Percentiles rank a stretch among this genome's conserved stretches.
Evolutionary conservation across 139 green algal genomes (phyloP).

Genomic region (Picochlorum sp.): DNA sequence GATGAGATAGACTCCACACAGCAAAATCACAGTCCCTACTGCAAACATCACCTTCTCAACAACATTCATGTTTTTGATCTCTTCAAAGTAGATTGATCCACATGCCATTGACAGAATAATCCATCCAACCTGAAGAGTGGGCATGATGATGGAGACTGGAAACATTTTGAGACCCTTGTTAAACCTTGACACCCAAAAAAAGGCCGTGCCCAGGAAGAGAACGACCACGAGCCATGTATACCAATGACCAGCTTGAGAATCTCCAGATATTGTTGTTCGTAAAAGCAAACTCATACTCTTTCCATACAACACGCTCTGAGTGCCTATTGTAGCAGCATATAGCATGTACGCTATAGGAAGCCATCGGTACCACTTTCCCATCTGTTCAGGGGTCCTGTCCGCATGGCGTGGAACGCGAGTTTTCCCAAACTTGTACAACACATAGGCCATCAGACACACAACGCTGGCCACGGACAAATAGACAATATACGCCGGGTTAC

Average conservation of each 20-base stretch:
- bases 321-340: slow-evolving; percentile 70
- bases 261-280: slow-evolving; percentile 49
- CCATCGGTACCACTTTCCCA: slow-evolving; percentile 34
- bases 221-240: slow-evolving; percentile 68
- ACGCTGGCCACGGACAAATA: slow-evolving; percentile 37
- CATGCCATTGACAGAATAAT: slow-evolving; percentile 70
- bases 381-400: too few relatives aligned
- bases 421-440: slow-evolving; percentile 2
- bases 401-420: not conserved
- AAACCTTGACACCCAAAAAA: slow-evolving; percentile 71
- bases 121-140: slow-evolving; percentile 79
- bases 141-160: slow-evolving; percentile 76
- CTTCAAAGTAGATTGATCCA: slow-evolving; percentile 67
- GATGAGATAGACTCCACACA: slow-evolving; percentile 23
- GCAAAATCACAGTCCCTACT: slow-evolving; percentile 43
- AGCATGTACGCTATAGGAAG: slow-evolving; percentile 68
- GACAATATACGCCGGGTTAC: slow-evolving; percentile 48
- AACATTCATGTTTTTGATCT: not conserved
- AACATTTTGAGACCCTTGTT: slow-evolving; percentile 79
- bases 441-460: slow-evolving; percentile 4
- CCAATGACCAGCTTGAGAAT: slow-evolving; percentile 68
- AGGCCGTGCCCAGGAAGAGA: slow-evolving; percentile 55
- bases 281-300: slow-evolving; percentile 78
- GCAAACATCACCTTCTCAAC: slow-evolving; percentile 52
- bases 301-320: slow-evolving; percentile 74